Percentiles rank a stretch among this genome's conserved stretches.
These are phyloP conservation scores for Echinochloa phyllopogon DNA, from an alignment of 176 grass and related monocot genomes.

Conservation along the genomic window DNA sequence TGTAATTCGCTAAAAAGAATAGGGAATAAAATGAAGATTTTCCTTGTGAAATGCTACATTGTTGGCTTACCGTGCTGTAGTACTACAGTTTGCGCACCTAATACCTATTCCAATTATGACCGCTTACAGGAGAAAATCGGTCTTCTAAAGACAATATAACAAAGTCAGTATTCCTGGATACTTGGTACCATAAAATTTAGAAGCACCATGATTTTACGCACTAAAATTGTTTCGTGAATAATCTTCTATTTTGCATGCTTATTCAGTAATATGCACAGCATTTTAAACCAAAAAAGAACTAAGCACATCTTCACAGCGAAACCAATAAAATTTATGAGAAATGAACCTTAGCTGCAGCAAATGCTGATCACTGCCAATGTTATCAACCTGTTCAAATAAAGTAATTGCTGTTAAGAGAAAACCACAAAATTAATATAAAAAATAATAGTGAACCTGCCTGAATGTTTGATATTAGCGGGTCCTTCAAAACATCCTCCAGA, in stretches of 20 bases:
- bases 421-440: conserved; percentile 33
- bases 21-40: conserved; percentile 12
- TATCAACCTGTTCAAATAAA: conserved; percentile 61
- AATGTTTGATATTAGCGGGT: conserved; percentile 76
- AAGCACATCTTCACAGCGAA: conserved; percentile 5
- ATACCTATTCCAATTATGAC: conserved; percentile 18
- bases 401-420: conserved; percentile 22
- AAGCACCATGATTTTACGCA: conserved; percentile 5
- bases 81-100: neutral
- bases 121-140: neutral
- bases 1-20: neutral
- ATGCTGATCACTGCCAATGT: conserved; percentile 81
- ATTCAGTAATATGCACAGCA: conserved; percentile 3
- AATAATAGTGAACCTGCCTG: conserved; percentile 45
- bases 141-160: neutral
- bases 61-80: neutral
- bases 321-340: conserved; percentile 26
- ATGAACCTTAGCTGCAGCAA: conserved; percentile 84
- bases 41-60: neutral
- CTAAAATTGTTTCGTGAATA: conserved; percentile 10
- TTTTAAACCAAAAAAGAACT: conserved; percentile 6
- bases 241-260: conserved; percentile 19
- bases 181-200: conserved; percentile 5
- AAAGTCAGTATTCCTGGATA: neutral
- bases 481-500: conserved; percentile 87